Conservation (phyloP, 2,329 filamentous ascomycete genomes). For the Phialophora tarda region DNA sequence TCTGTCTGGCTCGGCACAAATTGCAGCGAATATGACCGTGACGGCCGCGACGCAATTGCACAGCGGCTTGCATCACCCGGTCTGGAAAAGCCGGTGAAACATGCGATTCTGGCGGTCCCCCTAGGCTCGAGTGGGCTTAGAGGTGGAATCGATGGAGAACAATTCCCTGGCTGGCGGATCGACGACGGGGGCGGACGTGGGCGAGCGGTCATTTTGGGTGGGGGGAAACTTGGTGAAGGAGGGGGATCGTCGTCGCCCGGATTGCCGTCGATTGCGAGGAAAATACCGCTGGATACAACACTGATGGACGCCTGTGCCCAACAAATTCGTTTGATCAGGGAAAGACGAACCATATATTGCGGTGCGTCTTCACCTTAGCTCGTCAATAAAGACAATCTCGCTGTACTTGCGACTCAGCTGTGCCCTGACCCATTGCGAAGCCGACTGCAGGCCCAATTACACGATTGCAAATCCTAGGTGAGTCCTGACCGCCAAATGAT, state of each 20-base stretch:
- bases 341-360: slow-evolving; percentile 10
- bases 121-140: slow-evolving; percentile 22
- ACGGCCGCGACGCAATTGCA: slow-evolving; percentile 4
- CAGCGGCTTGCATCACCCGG: neutral
- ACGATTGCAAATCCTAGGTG: neutral
- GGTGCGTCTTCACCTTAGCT: neutral
- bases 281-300: slow-evolving; percentile 19
- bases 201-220: slow-evolving; percentile 15
- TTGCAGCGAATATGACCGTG: neutral
- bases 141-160: neutral
- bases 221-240: slow-evolving; percentile 6
- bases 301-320: slow-evolving; percentile 12
- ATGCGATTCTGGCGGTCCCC: slow-evolving; percentile 26
- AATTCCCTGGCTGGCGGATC: slow-evolving; percentile 10
- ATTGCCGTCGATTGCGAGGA: slow-evolving; percentile 2
- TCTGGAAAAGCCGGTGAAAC: slow-evolving; percentile 7
- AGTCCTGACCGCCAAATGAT: slow-evolving; percentile 18
- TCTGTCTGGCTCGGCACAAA: neutral
- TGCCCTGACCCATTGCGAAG: neutral
- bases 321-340: slow-evolving; percentile 4
- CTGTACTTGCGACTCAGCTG: neutral
- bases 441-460: neutral
- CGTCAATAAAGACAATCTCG: neutral
- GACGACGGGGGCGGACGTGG: slow-evolving; percentile 10
- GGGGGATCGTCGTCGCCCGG: slow-evolving; percentile 6